Evolutionary conservation across 2,329 filamentous ascomycete genomes (phyloP).

Genomic region (Lachnellula hyalina): DNA sequence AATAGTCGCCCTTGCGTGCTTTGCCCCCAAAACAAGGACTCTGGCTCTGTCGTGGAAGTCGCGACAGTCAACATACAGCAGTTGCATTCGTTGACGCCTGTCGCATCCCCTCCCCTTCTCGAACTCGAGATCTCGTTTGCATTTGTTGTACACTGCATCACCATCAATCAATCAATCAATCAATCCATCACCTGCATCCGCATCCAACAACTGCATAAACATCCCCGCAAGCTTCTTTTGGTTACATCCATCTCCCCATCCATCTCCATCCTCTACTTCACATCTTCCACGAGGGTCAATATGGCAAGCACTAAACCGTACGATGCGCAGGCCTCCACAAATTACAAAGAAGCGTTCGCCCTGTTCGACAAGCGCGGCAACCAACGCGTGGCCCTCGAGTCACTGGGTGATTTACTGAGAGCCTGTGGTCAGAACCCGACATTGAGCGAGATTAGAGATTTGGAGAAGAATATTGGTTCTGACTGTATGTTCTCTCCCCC

Average conservation of each 20-base stretch:
- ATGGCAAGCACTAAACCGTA: slow-evolving; percentile 27
- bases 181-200: neutral
- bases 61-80: too few species aligned
- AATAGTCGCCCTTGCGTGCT: neutral
- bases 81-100: too few species aligned
- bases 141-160: neutral
- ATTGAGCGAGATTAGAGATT: slow-evolving; percentile 81
- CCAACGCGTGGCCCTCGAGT: slow-evolving; percentile 80
- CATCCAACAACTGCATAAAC: slow-evolving; percentile 4
- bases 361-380: slow-evolving; percentile 99
- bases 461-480: slow-evolving; percentile 82
- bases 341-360: slow-evolving; percentile 99
- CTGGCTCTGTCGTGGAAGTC: too few species aligned
- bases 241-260: neutral
- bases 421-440: slow-evolving; percentile 98
- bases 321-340: slow-evolving; percentile 66
- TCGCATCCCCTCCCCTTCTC: too few species aligned
- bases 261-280: slow-evolving; percentile 30
- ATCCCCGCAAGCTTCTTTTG: slow-evolving; percentile 3
- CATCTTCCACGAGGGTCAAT: slow-evolving; percentile 33
- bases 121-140: too few species aligned
- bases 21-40: neutral
- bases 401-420: slow-evolving; percentile 87
- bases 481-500: slow-evolving; percentile 67
- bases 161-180: neutral